Conservation (phyloP, 2,329 filamentous ascomycete genomes). For the Diaporthe eres region DNA sequence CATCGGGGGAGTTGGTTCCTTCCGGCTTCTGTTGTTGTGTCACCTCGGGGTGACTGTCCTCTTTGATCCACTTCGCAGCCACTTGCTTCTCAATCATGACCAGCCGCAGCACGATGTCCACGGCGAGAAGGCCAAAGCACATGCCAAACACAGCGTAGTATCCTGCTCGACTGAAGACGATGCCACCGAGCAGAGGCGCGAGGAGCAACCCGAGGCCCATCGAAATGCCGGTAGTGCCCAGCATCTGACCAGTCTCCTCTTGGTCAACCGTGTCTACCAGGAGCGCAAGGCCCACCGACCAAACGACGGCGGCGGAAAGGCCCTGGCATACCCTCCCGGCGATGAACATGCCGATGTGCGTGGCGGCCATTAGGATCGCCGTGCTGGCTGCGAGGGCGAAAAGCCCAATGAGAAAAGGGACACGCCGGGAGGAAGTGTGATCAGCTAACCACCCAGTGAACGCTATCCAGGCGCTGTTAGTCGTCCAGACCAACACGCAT, state of each 20-base stretch:
- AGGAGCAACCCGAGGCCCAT: constrained; percentile 36
- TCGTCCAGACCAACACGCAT: background rate
- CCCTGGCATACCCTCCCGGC: constrained; percentile 34
- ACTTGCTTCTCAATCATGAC: constrained; percentile 37
- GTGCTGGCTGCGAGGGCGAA: constrained; percentile 36
- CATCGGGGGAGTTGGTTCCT: background rate
- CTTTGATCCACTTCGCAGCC: constrained; percentile 9
- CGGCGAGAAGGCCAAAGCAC: constrained; percentile 34
- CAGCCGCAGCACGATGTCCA: constrained; percentile 36
- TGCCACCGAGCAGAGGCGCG: constrained; percentile 36
- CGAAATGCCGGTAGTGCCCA: constrained; percentile 36
- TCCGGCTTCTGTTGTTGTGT: background rate
- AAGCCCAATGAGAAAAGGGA: constrained; percentile 29
- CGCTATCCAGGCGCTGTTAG: constrained; percentile 8
- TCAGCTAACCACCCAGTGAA: constrained; percentile 39
- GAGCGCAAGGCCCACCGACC: constrained; percentile 38
- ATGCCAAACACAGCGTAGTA: constrained; percentile 36
- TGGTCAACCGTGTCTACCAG: constrained; percentile 38
- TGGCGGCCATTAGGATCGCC: constrained; percentile 30
- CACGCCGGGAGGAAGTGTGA: constrained; percentile 33
- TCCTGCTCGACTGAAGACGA: constrained; percentile 33
- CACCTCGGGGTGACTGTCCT: background rate
- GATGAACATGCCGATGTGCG: constrained; percentile 35
- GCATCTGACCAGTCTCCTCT: constrained; percentile 34
- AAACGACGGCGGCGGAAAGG: constrained; percentile 35